phyloP scores from a whole-genome alignment of 257 asterid genomes.

The Solanum tarapatanum region DNA sequence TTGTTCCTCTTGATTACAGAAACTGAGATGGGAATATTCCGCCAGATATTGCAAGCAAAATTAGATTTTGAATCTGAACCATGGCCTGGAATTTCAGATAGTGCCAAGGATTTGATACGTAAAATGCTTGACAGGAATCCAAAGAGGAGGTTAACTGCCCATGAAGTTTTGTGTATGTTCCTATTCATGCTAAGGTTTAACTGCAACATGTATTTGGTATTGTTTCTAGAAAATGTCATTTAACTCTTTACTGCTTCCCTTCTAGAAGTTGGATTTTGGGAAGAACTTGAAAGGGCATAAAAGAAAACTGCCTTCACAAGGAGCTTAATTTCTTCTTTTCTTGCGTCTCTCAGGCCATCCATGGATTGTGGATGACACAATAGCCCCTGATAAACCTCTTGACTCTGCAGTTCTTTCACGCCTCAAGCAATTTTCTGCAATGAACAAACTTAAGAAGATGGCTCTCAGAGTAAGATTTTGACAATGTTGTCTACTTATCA shows the following conservation, averaged over 20 bases:
- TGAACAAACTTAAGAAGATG: slow-evolving; percentile 97
- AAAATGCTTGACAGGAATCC: slow-evolving; percentile 83
- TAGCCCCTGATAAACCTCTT: slow-evolving; percentile 93
- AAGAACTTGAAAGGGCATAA: background rate
- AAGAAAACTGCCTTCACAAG: background rate
- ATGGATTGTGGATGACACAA: slow-evolving; percentile 82
- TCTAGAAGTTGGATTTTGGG: background rate
- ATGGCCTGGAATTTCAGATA: slow-evolving; percentile 81
- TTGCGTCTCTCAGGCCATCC: slow-evolving; percentile 60
- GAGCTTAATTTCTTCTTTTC: background rate
- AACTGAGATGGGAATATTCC: slow-evolving; percentile 95
- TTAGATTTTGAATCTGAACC: slow-evolving; percentile 87
- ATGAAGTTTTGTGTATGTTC: background rate
- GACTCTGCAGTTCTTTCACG: slow-evolving; percentile 96
- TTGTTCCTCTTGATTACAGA: slow-evolving; percentile 35
- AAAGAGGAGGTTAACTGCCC: slow-evolving; percentile 16
- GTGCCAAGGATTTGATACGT: slow-evolving; percentile 73
- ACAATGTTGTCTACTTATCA: background rate
- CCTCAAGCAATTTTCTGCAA: slow-evolving; percentile 89
- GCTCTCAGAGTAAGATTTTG: slow-evolving; percentile 70
- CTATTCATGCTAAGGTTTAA: background rate
- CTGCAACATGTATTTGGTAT: background rate
- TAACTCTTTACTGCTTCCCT: background rate
- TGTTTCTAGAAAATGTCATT: background rate
- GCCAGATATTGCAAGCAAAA: slow-evolving; percentile 65